Base-by-base conservation (phyloP, 352 stramenopile species). In the Pythium biforme region DNA sequence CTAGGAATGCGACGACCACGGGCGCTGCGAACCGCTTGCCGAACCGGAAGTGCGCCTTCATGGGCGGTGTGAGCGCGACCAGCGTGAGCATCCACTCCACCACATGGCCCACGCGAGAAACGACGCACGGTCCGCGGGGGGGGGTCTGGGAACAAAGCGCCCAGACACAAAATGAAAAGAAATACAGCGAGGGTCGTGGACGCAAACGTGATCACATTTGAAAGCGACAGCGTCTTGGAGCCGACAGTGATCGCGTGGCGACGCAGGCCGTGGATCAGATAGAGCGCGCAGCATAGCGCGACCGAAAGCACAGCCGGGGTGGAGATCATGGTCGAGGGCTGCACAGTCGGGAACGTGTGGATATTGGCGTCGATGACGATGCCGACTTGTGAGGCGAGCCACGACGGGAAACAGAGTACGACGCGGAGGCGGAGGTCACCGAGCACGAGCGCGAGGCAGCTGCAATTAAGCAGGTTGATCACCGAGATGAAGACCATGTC, bases 321-420 rank as follows among this genome's bases (percentile, higher is more conserved):
- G 1, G 62, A 66, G 29, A 74, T 59, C 1, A 71, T 19, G 37
- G 69, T 75, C 6, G 64, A 72, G 9, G 62, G 65, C 8, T 50
- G 59, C 10, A 62, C 62, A 0, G 68, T 61, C 8, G 34, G 49
- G 37, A 58, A 68, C 17, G 64, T 75, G n/a, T 68, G 59, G 25
- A 75, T 69, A 25, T 75, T 76, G 20, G 64, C 71, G 40, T 78
- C 71, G 10, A 78, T 69, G 10, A 56, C 56, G 14, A 76, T 69
- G 31, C 55, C 46, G 26, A 31, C 62, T 23, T 74, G 68, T 5
- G 64, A 66, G 29, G 59, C 64, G 15, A 68, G 27, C 56, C 62
- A 70, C 23, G 64, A 67, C 11, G 57, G 68, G 9, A 74, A 17
- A n/a, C 59, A 74, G 11, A 67, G 40, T 8, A 74, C 23, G 0